Base-by-base conservation (phyloP, 2,329 filamentous ascomycete genomes). In the Claviceps sp. region DNA sequence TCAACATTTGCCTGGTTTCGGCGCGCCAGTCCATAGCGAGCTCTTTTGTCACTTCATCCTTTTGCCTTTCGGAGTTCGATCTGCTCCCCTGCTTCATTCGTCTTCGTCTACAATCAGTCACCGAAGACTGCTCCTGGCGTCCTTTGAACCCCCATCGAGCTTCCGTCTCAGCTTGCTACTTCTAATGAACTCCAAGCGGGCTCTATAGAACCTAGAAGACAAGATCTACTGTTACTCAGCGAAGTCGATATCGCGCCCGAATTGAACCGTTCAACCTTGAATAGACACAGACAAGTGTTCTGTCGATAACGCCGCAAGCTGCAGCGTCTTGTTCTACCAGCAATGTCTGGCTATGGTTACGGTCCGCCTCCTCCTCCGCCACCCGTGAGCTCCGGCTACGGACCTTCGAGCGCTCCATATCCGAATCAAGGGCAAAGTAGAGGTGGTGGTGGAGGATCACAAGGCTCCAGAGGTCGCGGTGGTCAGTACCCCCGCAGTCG, bases 331-430 rank as follows among this genome's bases (percentile, higher is more conserved):
- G 26, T 34, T 42, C 38, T 30, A 22, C 47, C 30, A 49, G 45
- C 41, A 50, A 77, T 77, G 74, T 68, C 74, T 22, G 63, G 65
- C 37, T 78, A 78, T 67, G 73, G 71, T 50, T 78, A 78, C 67
- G 75, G 54, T 14, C 54, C 70, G n/a, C 75, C 74, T 26, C 74
- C 75, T 19, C 75, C 74, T 22, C 74, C 75, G 52, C 74, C 65
- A 41, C 55, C 61, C 6, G 60, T 63, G 52, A 64, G 65, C 40
- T 57, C 62, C 11, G 65, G 62, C 38, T 76, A 74, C 52, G 61
- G 65, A 7, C 66, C 69, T 40, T 69, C 71, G 55, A 62, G 60
- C 51, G 60, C 64, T 44, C 58, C 67, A 6, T 72, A 71, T 52
- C 63, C 67, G 43, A 68, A 68, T 51, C 67, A 68, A 48, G 62